Evolutionary conservation across 2,329 filamentous ascomycete species (phyloP).

Genomic region (Rhynchosporium graminicola): DNA sequence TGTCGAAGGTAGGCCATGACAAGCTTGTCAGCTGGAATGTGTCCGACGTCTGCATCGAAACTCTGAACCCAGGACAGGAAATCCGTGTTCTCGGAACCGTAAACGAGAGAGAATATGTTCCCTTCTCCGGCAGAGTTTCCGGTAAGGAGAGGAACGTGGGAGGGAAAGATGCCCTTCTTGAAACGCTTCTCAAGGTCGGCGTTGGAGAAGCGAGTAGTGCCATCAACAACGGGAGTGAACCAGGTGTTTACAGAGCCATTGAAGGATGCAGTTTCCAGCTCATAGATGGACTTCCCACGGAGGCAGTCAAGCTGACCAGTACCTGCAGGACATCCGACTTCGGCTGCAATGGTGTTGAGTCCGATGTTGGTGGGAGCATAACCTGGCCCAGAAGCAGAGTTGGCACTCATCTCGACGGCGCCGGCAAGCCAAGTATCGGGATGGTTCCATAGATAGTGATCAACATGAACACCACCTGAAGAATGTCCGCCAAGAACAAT

Average conservation of each 20-base stretch:
- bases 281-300: constrained; percentile 38
- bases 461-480: constrained; percentile 39
- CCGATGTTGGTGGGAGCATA: constrained; percentile 44
- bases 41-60: constrained; percentile 45
- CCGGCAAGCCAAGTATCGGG: constrained; percentile 44
- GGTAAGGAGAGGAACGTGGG: constrained; percentile 42
- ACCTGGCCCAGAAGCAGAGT: constrained; percentile 44
- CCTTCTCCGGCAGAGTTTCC: constrained; percentile 44
- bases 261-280: constrained; percentile 40
- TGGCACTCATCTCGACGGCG: constrained; percentile 47
- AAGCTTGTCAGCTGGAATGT: constrained; percentile 42
- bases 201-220: constrained; percentile 39
- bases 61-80: constrained; percentile 40
- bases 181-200: constrained; percentile 40
- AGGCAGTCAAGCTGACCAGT: constrained; percentile 44
- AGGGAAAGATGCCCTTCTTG: constrained; percentile 37
- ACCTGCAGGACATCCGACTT: constrained; percentile 43
- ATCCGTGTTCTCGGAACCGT: constrained; percentile 40
- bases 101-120: constrained; percentile 43
- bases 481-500: constrained; percentile 54
- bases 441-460: constrained; percentile 47
- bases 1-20: constrained; percentile 41
- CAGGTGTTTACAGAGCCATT: constrained; percentile 45
- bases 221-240: constrained; percentile 45
- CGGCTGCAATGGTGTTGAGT: constrained; percentile 42